Percentiles rank a stretch among this genome's conserved stretches.
These are phyloP conservation scores for Xanthoceras sorbifolium DNA, from an alignment of 345 rosid genomes.

Conservation along the genomic window DNA sequence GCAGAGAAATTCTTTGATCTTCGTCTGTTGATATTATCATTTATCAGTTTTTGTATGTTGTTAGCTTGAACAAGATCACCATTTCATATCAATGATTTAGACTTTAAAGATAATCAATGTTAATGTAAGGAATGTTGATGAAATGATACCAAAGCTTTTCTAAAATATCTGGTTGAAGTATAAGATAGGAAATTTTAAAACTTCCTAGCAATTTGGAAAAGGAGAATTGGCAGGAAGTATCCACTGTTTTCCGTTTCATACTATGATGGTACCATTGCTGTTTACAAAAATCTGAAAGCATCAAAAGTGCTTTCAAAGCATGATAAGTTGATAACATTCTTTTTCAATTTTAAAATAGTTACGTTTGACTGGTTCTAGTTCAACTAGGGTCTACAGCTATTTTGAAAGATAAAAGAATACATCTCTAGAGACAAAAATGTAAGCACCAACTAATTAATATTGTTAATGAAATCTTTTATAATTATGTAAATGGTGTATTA, in stretches of 20 bases:
- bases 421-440: too few relatives aligned
- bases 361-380: not conserved
- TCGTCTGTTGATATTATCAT: not conserved
- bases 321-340: not conserved
- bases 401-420: not conserved
- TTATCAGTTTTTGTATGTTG: not conserved
- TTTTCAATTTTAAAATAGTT: too few relatives aligned
- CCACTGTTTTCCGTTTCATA: not conserved
- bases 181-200: not conserved
- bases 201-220: not conserved
- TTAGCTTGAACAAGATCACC: not conserved
- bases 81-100: too few relatives aligned
- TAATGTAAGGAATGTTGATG: not conserved
- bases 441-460: too few relatives aligned
- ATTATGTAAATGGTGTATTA: too few relatives aligned
- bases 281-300: not conserved
- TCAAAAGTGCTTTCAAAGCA: not conserved
- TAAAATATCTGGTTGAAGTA: too few relatives aligned
- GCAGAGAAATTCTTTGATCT: constrained; percentile 15
- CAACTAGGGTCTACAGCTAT: not conserved
- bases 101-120: not conserved
- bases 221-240: not conserved
- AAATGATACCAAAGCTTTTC: too few relatives aligned
- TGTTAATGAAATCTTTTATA: not conserved
- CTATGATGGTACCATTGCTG: not conserved